Evolutionary conservation across 2,329 filamentous ascomycete genomes (phyloP), one percentile per base, ranked within the genome.

Genomic region (Monosporascus sp.): DNA sequence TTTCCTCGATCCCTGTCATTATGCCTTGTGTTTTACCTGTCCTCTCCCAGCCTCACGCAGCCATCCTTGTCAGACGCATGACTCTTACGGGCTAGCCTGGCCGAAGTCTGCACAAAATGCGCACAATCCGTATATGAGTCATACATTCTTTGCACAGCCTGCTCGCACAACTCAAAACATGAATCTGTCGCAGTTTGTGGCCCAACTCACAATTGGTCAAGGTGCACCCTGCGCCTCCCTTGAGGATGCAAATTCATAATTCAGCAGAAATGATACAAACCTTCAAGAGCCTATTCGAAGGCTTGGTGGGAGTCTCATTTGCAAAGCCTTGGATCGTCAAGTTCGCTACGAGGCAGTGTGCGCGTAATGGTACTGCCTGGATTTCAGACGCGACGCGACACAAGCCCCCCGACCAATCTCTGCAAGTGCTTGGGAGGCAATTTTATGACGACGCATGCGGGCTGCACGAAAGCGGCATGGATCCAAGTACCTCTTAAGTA

Each of bases 381-480:
- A 27, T 46, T 46, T 57, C 48, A 48, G 51, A 54, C 52, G 52
- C 54, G 52, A 57, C 55, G 52, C 43, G 43, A 25, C 20, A 46
- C 24, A 31, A 25, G 43, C 14, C 5, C 14, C 5, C 22, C 24
- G n/a, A 24, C 43, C 43, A 46, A 25, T 46, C 14, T 27, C 22
- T 25, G 24, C 22, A 27, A 27, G 38, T 41, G 38, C 38, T 41
- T n/a, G 38, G 43, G 22, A 46, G 43, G 43, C 43, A 46, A 25
- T 46, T 46, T 43, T 24, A 43, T 43, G 17, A 14, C 20, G 20
- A 46, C 18, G 43, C 48, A 63, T 61, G 54, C 53, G 56, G 54
- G 50, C 58, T 61, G 58, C 61, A 63, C 51, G 63, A 57, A 55
- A 59, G 58, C 56, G 60, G 62, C 57, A 31, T 51, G 50, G 55